These are phyloP conservation scores for Artemisia annua DNA, from an alignment of 129 eudicot species.

Conservation along the genomic window DNA sequence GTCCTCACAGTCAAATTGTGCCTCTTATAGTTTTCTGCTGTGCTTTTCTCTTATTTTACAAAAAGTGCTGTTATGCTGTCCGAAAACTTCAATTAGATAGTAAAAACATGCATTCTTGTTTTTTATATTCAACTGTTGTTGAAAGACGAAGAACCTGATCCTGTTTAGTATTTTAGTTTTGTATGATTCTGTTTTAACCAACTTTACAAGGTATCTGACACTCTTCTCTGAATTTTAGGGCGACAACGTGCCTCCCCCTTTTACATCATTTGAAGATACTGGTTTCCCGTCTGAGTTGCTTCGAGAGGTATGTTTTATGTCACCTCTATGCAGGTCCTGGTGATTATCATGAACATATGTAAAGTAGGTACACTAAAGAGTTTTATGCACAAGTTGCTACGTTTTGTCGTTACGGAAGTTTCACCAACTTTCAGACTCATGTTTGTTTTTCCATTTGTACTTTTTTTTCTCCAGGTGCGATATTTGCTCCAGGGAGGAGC, in stretches of 20 bases:
- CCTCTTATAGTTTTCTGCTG: too few species aligned
- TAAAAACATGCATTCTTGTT: background rate
- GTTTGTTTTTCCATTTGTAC: conserved; percentile 47
- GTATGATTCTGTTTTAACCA: background rate
- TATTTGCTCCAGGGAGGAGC: conserved; percentile 99
- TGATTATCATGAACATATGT: conserved; percentile 25
- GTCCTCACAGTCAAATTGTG: too few species aligned
- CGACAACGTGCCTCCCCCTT: conserved; percentile 69
- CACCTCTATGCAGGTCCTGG: conserved; percentile 17
- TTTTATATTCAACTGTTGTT: background rate
- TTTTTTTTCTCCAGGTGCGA: conserved; percentile 93
- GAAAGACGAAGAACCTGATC: background rate
- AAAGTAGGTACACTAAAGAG: conserved; percentile 27
- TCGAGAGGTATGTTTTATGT: conserved; percentile 69
- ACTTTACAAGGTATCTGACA: background rate
- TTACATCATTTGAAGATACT: conserved; percentile 72
- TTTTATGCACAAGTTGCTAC: conserved; percentile 26
- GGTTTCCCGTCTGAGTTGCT: conserved; percentile 88
- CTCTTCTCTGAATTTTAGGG: conserved; percentile 42
- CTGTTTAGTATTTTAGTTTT: background rate
- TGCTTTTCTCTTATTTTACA: too few species aligned
- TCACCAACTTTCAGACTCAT: conserved; percentile 59
- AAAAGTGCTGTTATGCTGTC: too few species aligned
- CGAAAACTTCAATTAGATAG: too few species aligned
- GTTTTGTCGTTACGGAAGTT: conserved; percentile 54